Base-by-base conservation (phyloP, 1,139 yeast genomes). In the Nakaseomyces sp. region DNA sequence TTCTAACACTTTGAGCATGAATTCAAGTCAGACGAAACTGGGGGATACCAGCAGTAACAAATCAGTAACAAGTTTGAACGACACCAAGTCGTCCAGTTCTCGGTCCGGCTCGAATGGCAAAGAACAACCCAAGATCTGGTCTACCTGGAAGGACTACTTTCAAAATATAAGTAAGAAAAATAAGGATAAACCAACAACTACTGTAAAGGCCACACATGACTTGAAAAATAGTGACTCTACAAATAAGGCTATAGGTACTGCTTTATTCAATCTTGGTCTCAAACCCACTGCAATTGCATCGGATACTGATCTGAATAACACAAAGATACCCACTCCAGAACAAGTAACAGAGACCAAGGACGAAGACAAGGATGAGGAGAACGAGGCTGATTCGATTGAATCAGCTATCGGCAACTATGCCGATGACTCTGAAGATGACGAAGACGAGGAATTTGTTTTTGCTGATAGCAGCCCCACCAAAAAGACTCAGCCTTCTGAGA, bases 121-220 rank as follows among this genome's bases (percentile, higher is more conserved):
- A 35, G 38, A 35, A 16, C 38, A n/a, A 13, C 44, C 33, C 31
- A 42, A 26, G 10, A 39, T 37, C n/a, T 46, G 50, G 49, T 17
- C 36, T 13, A 45, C 51, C 5, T 48, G 51, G 51, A 48, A 43
- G 30, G 51, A 45, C n/a, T 48, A 48, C 17, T 48, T 48, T 29
- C 45, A 47, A 15, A 43, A 39, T 15, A 38, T 42, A 20, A 45
- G 41, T 29, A 47, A 45, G 17, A 35, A 35, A 35, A 20, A 35
- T 12, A 35, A 35, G 12, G 33, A 30, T n/a, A 44, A 35, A 19
- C 36, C 22, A 4, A 26, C 13, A 5, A 42, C 33, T 17, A 24
- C 32, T 16, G 36, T 33, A 9, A 33, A 30, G 20, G 20, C 42
- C 8, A 40, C 42, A 7, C 37, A 40, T 5, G 42, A 40, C 20